Conservation (phyloP, 345 rosid species). For the Camelina laxa region DNA sequence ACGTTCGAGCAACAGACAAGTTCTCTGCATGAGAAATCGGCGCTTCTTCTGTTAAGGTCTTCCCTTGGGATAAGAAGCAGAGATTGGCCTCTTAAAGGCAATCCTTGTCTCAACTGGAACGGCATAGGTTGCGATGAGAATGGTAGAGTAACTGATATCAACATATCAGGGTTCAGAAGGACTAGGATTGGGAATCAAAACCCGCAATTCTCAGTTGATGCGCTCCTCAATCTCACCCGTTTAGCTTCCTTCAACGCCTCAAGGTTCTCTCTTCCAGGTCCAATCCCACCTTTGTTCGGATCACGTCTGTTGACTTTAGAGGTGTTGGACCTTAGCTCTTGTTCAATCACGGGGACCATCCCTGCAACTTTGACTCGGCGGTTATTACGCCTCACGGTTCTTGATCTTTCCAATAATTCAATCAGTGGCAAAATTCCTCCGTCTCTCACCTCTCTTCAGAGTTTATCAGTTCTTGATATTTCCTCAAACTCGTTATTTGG, state of each 20-base stretch:
- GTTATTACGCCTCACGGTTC: slow-evolving; percentile 56
- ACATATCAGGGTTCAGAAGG: slow-evolving; percentile 88
- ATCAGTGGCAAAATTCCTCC: slow-evolving; percentile 67
- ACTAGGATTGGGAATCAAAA: slow-evolving; percentile 72
- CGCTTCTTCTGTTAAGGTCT: slow-evolving; percentile 77
- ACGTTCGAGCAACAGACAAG: slow-evolving; percentile 69
- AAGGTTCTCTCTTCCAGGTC: slow-evolving; percentile 77
- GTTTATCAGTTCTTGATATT: slow-evolving; percentile 66
- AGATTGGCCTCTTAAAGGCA: slow-evolving; percentile 88
- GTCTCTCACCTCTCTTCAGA: slow-evolving; percentile 58
- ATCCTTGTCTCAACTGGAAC: slow-evolving; percentile 78
- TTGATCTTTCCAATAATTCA: slow-evolving; percentile 73
- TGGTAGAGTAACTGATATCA: slow-evolving; percentile 68
- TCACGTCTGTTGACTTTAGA: slow-evolving; percentile 57
- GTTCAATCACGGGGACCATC: slow-evolving; percentile 66
- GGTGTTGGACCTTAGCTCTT: slow-evolving; percentile 86
- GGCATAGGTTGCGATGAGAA: slow-evolving; percentile 64
- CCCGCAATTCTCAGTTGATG: slow-evolving; percentile 75
- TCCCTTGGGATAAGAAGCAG: slow-evolving; percentile 76
- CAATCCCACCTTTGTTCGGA: slow-evolving; percentile 81
- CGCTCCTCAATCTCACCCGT: slow-evolving; percentile 71
- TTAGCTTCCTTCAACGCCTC: slow-evolving; percentile 83
- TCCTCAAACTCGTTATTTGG: slow-evolving; percentile 74
- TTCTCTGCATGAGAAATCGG: slow-evolving; percentile 59
- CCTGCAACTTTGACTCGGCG: slow-evolving; percentile 60